These are phyloP conservation scores for Rhizopus arrhizus DNA, from an alignment of 371 early-diverging fungal genomes.

Conservation along the genomic window DNA sequence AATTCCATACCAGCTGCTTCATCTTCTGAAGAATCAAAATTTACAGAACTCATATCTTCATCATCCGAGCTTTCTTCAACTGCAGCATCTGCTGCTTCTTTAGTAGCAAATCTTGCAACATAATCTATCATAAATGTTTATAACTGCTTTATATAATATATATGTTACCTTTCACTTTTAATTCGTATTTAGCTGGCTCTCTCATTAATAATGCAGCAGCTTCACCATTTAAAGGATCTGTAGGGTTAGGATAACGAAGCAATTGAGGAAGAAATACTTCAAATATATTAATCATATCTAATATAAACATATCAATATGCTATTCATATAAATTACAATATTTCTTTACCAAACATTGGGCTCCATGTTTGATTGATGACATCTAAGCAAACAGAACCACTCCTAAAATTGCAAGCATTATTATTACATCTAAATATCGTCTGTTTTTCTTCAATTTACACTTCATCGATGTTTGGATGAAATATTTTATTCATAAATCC, in stretches of 20 bases:
- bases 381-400: conserved; percentile 98
- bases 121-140: conserved; percentile 63
- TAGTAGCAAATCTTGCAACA: conserved; percentile 83
- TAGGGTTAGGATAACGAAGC: conserved; percentile 98
- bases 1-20: conserved; percentile 78
- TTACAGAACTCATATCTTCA: conserved; percentile 80
- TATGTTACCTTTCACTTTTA: conserved; percentile 86
- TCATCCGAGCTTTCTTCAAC: conserved; percentile 75
- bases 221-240: conserved; percentile 99
- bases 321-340: not conserved
- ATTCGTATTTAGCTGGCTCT: conserved; percentile 89
- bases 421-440: not conserved
- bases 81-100: conserved; percentile 84
- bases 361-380: conserved; percentile 99
- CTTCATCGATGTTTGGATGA: conserved; percentile 99
- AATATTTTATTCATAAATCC: conserved; percentile 99
- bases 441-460: conserved; percentile 57
- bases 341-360: conserved; percentile 93
- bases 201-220: conserved; percentile 97
- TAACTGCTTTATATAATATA: not conserved
- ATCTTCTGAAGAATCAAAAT: conserved; percentile 80
- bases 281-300: conserved; percentile 97
- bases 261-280: conserved; percentile 98
- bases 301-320: conserved; percentile 2
- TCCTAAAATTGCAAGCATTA: conserved; percentile 53